Base-by-base conservation (phyloP, 495 filamentous ascomycete genomes). In the Aspergillus funiculosus region DNA sequence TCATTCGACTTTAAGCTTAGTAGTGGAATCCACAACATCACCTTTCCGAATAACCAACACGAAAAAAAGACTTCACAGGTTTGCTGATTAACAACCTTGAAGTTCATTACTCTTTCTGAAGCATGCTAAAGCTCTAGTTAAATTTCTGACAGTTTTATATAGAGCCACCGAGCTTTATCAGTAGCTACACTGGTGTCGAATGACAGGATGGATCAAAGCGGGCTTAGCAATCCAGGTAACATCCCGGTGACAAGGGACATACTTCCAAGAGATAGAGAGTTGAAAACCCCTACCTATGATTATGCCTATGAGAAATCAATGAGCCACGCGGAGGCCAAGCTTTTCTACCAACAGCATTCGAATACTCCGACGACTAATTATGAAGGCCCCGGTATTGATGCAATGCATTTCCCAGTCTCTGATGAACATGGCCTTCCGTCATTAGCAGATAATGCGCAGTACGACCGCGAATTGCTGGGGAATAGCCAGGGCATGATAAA, bases 261-360 rank as follows among this genome's bases (percentile, higher is more conserved):
- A 62, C 74, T 94, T 6, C 78, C 80, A 32, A 70, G 87, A 62
- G 87, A 94, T 60, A 75, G 78, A 42, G 84, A 86, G 50, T 75
- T 80, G 48, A 87, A 80, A 65, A 94, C 88, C 2, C 82, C 88
- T 5, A 87, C 83, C 51, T 92, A 89, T 63, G 86, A 92, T 63
- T 82, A 85, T 58, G 79, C 86, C n/a, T 81, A 82, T 46, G 91
- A 98, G 61, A 92, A 90, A 57, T 85, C 87, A 50, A 80, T 91
- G 76, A 88, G 81, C 49, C 87, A 96, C 65, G 77, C 84, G 15
- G 91, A 98, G 57, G 87, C 91, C 26, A 96, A 92, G 61, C 74
- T 95, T 21, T 90, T 96, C 70, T 98, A 95, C 64, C 92, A 95
- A 58, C 77, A 88, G 47, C 89, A 87, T 64, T 86, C 89, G 63